Evolutionary conservation across 768 basidiomycete species (phyloP), one percentile per base, ranked within the genome.

Genomic region (Serendipita indica): DNA sequence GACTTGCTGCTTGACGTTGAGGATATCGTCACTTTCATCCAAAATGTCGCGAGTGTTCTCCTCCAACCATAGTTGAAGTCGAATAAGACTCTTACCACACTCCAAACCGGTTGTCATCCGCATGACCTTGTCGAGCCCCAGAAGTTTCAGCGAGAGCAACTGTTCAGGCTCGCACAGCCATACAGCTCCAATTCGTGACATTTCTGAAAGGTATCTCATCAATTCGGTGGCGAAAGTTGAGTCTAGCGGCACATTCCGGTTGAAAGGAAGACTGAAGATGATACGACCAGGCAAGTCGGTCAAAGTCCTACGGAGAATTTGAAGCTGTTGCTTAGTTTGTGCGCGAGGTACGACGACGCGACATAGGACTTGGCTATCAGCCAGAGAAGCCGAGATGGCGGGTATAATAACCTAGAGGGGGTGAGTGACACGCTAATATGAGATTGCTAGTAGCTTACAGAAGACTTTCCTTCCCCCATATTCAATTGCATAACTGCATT

Each of bases 401-500:
- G 79, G 79, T 1, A 79, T 70, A 22, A 80, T 81, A 3, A 60
- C 49, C 49, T 54, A 43, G 18, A 7, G 7, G n/a, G n/a, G n/a
- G 5, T 5, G n/a, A 43, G n/a, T 43, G 7, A 43, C 18, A 43
- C 27, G 18, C 41, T n/a, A 6, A 6, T 5, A 43, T 25, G n/a
- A 43, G 27, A n/a, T n/a, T 43, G 41, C 7, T n/a, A 7, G 27
- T 20, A 33, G 25, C 20, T 35, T 13, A 77, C 77, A 2, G 72
- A 70, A 7, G 76, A 73, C 60, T 80, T 79, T 1, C 79, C 80
- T 59, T 80, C 79, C 2, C 79, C 79, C 79, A 80, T 81, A 52
- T 80, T 78, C 16, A 80, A 72, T 39, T 80, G 79, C 27, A 76
- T 67, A 5, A 70, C 64, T 0, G 73, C 72, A 54, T 75, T 80